These are phyloP conservation scores for Trametes meyenii DNA, from an alignment of 768 basidiomycete genomes.

Conservation along the genomic window DNA sequence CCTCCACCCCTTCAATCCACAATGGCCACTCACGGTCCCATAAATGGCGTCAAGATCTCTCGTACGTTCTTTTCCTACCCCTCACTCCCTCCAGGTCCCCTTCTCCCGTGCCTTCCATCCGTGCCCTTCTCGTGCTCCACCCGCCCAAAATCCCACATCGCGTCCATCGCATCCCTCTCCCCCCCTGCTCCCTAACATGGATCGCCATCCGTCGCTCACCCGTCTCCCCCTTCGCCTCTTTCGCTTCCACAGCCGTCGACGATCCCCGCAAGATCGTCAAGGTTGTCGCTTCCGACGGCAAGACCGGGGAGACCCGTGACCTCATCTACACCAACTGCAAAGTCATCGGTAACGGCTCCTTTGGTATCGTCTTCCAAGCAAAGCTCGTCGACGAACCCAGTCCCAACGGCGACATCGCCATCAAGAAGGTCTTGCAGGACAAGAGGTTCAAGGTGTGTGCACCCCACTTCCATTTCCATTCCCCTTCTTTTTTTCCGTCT, in stretches of 20 bases:
- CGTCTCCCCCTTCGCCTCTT: not conserved
- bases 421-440: conserved; percentile 99
- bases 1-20: conserved; percentile 16
- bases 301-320: conserved; percentile 83
- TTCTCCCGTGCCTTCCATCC: conserved; percentile 30
- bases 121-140: conserved; percentile 1
- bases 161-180: conserved; percentile 23
- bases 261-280: conserved; percentile 97
- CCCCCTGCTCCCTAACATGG: conserved; percentile 20
- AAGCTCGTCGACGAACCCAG: conserved; percentile 67
- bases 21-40: conserved; percentile 79
- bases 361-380: conserved; percentile 98
- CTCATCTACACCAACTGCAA: conserved; percentile 97
- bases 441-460: conserved; percentile 98
- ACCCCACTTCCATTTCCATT: too few species aligned
- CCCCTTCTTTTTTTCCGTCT: too few species aligned
- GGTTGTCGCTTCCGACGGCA: conserved; percentile 94
- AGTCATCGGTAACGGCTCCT: conserved; percentile 98
- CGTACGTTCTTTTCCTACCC: conserved; percentile 51
- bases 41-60: conserved; percentile 87
- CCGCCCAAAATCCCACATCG: conserved; percentile 17
- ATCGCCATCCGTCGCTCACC: conserved; percentile 19
- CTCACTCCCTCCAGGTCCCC: conserved; percentile 7
- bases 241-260: conserved; percentile 65
- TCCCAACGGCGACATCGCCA: conserved; percentile 85